These are phyloP conservation scores for Pelargonium citronellum DNA, from an alignment of 441 rosid species.

Conservation along the genomic window DNA sequence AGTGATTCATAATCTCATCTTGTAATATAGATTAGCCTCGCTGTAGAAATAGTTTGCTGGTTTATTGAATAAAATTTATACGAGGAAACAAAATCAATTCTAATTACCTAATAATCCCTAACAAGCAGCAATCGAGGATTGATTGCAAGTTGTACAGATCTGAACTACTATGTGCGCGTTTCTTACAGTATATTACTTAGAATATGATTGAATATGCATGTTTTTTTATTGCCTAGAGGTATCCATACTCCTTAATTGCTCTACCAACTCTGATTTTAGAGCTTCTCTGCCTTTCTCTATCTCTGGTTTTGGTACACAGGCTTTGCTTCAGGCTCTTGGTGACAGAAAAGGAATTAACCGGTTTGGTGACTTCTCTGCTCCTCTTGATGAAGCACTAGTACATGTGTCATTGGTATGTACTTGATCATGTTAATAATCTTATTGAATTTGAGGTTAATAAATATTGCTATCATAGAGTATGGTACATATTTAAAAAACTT, in stretches of 20 bases:
- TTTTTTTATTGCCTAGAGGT: not conserved
- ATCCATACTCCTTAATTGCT: not conserved
- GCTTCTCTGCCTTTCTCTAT: not conserved
- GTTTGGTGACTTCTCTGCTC: constrained; percentile 88
- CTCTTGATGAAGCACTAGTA: constrained; percentile 83
- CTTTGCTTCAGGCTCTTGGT: constrained; percentile 80
- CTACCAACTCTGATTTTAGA: not conserved
- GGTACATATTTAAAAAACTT: not conserved
- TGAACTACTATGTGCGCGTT: not conserved
- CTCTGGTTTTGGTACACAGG: constrained; percentile 33
- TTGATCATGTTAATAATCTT: not conserved
- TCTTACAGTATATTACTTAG: not conserved
- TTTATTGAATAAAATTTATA: too few species aligned
- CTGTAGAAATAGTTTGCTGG: too few species aligned
- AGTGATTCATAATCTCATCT: not conserved
- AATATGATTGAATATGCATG: not conserved
- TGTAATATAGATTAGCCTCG: not conserved
- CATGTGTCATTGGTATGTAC: constrained; percentile 77
- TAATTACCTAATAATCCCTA: too few species aligned
- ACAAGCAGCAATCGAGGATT: too few species aligned
- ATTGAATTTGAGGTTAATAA: not conserved
- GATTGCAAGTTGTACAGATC: too few species aligned
- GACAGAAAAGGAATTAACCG: constrained; percentile 87
- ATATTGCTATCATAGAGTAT: not conserved
- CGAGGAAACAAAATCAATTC: too few species aligned